Base-by-base conservation (phyloP, 1,284 basidiomycete genomes). In the Butyriboletus appendiculatus region DNA sequence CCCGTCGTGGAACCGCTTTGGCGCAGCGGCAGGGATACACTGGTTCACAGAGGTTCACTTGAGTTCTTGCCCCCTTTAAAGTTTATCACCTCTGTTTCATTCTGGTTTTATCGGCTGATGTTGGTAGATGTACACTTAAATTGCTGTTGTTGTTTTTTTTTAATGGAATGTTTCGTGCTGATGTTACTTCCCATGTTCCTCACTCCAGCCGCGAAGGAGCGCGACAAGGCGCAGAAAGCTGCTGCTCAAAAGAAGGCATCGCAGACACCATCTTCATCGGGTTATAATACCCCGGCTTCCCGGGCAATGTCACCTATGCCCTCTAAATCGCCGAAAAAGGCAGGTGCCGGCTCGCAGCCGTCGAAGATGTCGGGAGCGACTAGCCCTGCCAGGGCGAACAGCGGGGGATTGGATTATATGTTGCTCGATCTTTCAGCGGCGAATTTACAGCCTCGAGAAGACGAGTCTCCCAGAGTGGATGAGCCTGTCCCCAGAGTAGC, bases 401-500 rank as follows among this genome's bases (percentile, higher is more conserved):
- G 59, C n/a, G 67, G 58, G 20, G 62, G 67, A 18, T 55, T 68
- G 61, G 81, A 88, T 68, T 79, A 84, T 47, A 74, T 82, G 58
- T 71, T 81, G 34, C 69, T 89, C 62, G 94, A 96, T 73, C 73
- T 96, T 49, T 81, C 85, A 26, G 90, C 80, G 6, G 73, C 94
- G 57, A 91, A 92, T 69, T 73, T 96, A 32, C 73, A 75, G 26
- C 72, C 76, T 35, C 76, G 78, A 42, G 79, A 77, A 39, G 71
- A 78, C 24, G 70, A 76, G 40, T 67, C 70, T 35, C 61, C 64
- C 8, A 70, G 65, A 33, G 68, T 67, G 15, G 77, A 81, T 42
- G 90, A 90, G 58, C 77, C 77, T 24, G 80, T 70, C 44, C 81
- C 89, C 6, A 90, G 84, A 63, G 75, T 90, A 59, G 81, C 76